Evolutionary conservation across 2,329 filamentous ascomycete genomes (phyloP).

Genomic region (Drechslera avenae): DNA sequence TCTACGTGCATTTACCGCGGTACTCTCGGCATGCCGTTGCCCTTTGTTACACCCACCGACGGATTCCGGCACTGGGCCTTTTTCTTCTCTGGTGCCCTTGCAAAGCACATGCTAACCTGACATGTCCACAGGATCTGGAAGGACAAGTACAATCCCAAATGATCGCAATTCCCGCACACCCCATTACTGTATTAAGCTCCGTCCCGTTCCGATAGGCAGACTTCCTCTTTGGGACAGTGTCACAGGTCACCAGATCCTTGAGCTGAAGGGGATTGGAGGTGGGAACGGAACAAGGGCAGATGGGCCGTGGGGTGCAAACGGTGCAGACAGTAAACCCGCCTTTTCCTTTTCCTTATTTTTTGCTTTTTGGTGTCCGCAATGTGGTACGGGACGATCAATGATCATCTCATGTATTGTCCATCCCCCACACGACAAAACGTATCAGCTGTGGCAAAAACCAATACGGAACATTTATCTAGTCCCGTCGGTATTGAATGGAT

Average conservation of each 20-base stretch:
- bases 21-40: conserved; percentile 11
- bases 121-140: conserved; percentile 83
- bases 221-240: neutral
- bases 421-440: no score
- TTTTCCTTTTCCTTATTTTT: no score
- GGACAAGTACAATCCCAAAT: conserved; percentile 78
- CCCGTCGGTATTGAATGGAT: no score
- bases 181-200: neutral
- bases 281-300: neutral
- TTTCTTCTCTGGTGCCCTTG: neutral
- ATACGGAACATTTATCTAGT: no score
- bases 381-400: no score
- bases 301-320: no score
- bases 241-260: conserved; percentile 7
- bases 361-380: no score
- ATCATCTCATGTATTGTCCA: no score
- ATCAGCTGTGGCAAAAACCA: no score
- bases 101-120: conserved; percentile 34
- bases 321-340: no score
- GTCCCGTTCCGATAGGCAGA: conserved; percentile 5
- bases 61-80: conserved; percentile 4
- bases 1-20: neutral
- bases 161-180: conserved; percentile 13
- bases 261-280: neutral
- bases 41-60: neutral